These are phyloP conservation scores for Ilyonectria destructans DNA, from an alignment of 2,329 filamentous ascomycete species.

Conservation along the genomic window DNA sequence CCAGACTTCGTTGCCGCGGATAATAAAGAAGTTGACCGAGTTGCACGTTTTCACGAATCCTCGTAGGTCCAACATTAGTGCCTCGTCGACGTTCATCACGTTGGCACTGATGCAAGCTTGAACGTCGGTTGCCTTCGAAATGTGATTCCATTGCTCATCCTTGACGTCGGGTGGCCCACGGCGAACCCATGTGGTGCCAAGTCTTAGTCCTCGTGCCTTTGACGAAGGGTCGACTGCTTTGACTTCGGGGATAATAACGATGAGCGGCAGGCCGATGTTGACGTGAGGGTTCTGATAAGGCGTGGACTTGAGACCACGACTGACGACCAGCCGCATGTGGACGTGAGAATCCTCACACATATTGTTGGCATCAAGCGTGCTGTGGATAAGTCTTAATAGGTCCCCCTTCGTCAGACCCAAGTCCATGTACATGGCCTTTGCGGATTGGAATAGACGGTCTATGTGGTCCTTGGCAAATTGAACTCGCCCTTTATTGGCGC, in stretches of 20 bases:
- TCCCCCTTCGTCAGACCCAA: constrained; percentile 47
- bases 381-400: constrained; percentile 44
- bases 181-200: constrained; percentile 50
- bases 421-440: constrained; percentile 52
- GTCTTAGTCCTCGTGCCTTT: constrained; percentile 43
- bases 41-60: constrained; percentile 54
- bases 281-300: constrained; percentile 49
- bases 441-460: constrained; percentile 49
- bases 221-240: constrained; percentile 45
- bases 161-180: constrained; percentile 52
- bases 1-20: constrained; percentile 53
- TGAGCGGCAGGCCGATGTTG: constrained; percentile 50
- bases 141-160: constrained; percentile 53
- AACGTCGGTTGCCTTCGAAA: constrained; percentile 52
- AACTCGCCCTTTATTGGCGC: constrained; percentile 43
- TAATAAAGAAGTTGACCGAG: constrained; percentile 54
- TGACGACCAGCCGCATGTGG: constrained; percentile 50
- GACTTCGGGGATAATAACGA: constrained; percentile 52
- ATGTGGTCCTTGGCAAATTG: constrained; percentile 51
- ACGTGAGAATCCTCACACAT: constrained; percentile 49
- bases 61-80: constrained; percentile 49
- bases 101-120: constrained; percentile 52
- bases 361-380: constrained; percentile 48
- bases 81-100: constrained; percentile 51
- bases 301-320: constrained; percentile 50